phyloP scores from a whole-genome alignment of 345 rosid species.

The Moringa oleifera region DNA sequence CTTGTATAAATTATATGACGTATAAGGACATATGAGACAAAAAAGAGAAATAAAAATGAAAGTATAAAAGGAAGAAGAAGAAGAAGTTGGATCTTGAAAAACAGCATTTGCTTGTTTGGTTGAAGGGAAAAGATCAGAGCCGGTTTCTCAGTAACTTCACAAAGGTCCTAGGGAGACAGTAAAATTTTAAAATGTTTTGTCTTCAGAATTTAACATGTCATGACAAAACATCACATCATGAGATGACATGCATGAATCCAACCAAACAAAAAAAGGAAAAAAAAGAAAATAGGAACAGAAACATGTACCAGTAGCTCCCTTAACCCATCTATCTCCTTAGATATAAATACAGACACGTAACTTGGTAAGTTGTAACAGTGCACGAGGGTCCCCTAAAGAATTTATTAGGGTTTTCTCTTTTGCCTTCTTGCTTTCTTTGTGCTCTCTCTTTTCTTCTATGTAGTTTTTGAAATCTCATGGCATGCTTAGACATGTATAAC shows the following conservation, averaged over 20 bases:
- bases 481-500: conserved; percentile 80
- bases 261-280: neutral
- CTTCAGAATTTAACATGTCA: conserved; percentile 30
- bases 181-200: neutral
- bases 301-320: neutral
- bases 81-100: conserved; percentile 16
- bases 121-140: conserved; percentile 7
- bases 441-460: conserved; percentile 12
- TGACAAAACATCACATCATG: conserved; percentile 55
- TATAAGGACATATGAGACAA: too few relatives aligned
- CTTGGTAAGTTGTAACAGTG: conserved; percentile 40
- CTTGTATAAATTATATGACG: too few relatives aligned
- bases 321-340: conserved; percentile 19
- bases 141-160: conserved; percentile 32
- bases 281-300: neutral
- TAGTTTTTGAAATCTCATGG: conserved; percentile 50
- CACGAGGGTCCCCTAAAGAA: conserved; percentile 34
- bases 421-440: conserved; percentile 6
- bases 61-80: conserved; percentile 5
- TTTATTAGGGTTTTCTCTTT: conserved; percentile 16
- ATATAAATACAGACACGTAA: conserved; percentile 47
- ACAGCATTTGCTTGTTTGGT: conserved; percentile 4
- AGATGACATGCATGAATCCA: conserved; percentile 33
- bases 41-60: too few relatives aligned
- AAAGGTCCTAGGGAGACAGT: conserved; percentile 14